Conservation (phyloP, 352 stramenopile genomes). For the Globisporangium camurandrum region DNA sequence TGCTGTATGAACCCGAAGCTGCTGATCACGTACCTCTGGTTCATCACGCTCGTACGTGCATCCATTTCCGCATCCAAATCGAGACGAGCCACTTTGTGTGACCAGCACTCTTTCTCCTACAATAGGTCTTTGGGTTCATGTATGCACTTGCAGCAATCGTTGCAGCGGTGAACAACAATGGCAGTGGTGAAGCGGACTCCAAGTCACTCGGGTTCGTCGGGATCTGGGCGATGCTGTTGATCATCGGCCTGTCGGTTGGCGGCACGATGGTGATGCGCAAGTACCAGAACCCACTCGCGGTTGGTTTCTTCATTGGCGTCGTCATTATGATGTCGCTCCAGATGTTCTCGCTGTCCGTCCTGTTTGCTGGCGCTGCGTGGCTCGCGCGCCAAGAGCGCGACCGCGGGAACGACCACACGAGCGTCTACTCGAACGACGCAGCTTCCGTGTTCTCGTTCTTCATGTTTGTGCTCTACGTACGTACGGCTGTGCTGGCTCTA, state of each 20-base stretch:
- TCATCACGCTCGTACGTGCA: conserved; percentile 48
- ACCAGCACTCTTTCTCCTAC: conserved; percentile 42
- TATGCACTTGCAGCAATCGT: conserved; percentile 83
- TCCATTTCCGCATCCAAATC: conserved; percentile 70
- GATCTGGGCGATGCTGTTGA: conserved; percentile 79
- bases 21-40: conserved; percentile 83
- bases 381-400: conserved; percentile 57
- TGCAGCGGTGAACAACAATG: conserved; percentile 73
- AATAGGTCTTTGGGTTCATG: conserved; percentile 73
- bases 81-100: conserved; percentile 11
- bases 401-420: conserved; percentile 42
- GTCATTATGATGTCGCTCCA: conserved; percentile 88
- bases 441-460: conserved; percentile 81
- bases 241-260: conserved; percentile 70
- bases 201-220: conserved; percentile 79
- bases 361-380: conserved; percentile 68
- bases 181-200: conserved; percentile 47
- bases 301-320: conserved; percentile 88
- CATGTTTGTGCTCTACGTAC: conserved; percentile 84
- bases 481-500: conserved; percentile 9
- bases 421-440: conserved; percentile 71
- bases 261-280: conserved; percentile 88
- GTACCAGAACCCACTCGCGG: conserved; percentile 79
- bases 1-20: conserved; percentile 79
- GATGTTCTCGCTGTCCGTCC: conserved; percentile 77